Evolutionary conservation across 495 filamentous ascomycete genomes (phyloP).

Genomic region (Acidiella bohemica): DNA sequence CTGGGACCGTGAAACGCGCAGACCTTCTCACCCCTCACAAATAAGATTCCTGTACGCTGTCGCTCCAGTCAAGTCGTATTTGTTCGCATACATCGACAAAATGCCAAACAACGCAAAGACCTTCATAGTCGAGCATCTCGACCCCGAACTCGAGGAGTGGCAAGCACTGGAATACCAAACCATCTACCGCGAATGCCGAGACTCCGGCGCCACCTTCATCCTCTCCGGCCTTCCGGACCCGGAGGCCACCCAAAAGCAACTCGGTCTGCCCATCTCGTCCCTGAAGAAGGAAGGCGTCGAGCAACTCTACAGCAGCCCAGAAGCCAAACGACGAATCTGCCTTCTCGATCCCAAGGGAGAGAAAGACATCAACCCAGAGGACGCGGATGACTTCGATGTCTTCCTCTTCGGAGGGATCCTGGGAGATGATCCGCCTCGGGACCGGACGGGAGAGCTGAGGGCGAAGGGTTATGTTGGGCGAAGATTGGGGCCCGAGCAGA

Average conservation of each 20-base stretch:
- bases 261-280: conserved; percentile 23
- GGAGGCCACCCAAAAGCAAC: conserved; percentile 3
- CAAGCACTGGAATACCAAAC: conserved; percentile 78
- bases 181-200: conserved; percentile 68
- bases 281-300: conserved; percentile 59
- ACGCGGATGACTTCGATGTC: conserved; percentile 70
- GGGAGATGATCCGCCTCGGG: conserved; percentile 89
- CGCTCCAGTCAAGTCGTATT: no score
- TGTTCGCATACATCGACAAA: not conserved
- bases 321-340: conserved; percentile 58
- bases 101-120: not conserved
- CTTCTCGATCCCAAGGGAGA: conserved; percentile 75
- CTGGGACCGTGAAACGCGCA: no score
- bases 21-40: no score
- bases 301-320: conserved; percentile 45
- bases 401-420: conserved; percentile 95
- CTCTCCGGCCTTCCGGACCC: conserved; percentile 56
- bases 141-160: conserved; percentile 88
- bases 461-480: conserved; percentile 85
- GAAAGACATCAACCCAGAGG: conserved; percentile 66
- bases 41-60: no score
- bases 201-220: conserved; percentile 44
- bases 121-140: conserved; percentile 86
- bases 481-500: conserved; percentile 81
- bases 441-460: conserved; percentile 83